phyloP scores from a whole-genome alignment of 2,329 filamentous ascomycete genomes.

The Paecilomyces fulvus region DNA sequence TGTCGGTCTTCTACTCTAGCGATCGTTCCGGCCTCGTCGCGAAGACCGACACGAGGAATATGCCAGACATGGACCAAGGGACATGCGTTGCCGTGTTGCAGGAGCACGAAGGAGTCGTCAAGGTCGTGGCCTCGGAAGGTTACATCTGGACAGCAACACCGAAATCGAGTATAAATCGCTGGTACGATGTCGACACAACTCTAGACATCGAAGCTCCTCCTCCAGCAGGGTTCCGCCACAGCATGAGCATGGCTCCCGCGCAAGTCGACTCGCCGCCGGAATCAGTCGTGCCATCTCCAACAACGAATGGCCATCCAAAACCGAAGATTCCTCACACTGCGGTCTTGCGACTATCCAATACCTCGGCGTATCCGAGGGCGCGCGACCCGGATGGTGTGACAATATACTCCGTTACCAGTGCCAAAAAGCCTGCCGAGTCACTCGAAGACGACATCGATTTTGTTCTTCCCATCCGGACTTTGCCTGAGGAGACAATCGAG shows the following conservation, averaged over 20 bases:
- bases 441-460: constrained; percentile 41
- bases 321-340: constrained; percentile 68
- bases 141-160: constrained; percentile 86
- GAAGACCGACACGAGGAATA: constrained; percentile 81
- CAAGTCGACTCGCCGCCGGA: constrained; percentile 21
- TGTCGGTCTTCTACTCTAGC: constrained; percentile 88
- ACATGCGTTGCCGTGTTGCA: constrained; percentile 84
- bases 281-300: constrained; percentile 24
- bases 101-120: constrained; percentile 66
- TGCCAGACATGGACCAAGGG: constrained; percentile 74
- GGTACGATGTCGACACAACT: constrained; percentile 76
- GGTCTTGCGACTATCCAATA: constrained; percentile 75
- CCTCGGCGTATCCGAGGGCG: constrained; percentile 61
- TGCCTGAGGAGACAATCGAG: constrained; percentile 76
- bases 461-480: constrained; percentile 56
- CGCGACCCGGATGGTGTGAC: constrained; percentile 51
- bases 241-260: constrained; percentile 43
- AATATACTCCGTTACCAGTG: constrained; percentile 39
- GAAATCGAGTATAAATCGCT: constrained; percentile 85
- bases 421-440: constrained; percentile 51
- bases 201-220: constrained; percentile 51
- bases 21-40: constrained; percentile 90
- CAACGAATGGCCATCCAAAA: constrained; percentile 22
- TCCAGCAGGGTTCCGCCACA: constrained; percentile 43
- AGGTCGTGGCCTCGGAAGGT: constrained; percentile 56